Percentiles rank a stretch among this genome's conserved stretches.
Evolutionary conservation across 495 filamentous ascomycete genomes (phyloP).

Genomic region (Xylaria longipes): DNA sequence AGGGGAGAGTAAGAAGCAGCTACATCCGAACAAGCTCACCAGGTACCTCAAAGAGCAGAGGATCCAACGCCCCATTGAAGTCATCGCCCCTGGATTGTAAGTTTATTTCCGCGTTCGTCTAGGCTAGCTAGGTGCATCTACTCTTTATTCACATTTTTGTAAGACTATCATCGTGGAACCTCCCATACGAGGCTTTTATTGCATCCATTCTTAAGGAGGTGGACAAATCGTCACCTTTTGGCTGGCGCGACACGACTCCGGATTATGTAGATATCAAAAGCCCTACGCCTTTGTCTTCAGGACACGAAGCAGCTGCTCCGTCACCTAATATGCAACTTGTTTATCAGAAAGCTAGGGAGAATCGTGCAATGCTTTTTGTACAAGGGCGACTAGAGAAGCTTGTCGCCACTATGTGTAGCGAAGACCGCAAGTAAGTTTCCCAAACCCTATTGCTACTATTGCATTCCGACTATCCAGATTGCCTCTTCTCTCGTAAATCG

Average conservation of each 20-base stretch:
- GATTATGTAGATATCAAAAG: background rate
- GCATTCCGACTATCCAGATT: background rate
- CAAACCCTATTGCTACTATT: background rate
- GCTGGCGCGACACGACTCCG: background rate
- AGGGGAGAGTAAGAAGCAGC: background rate
- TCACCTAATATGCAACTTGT: slow-evolving; percentile 6
- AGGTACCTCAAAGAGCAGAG: background rate
- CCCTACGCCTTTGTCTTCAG: background rate
- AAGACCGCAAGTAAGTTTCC: background rate
- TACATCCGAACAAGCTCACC: background rate
- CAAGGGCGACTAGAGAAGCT: background rate
- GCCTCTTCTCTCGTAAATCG: background rate
- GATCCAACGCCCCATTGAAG: background rate
- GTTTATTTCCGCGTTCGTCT: background rate
- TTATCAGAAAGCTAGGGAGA: slow-evolving; percentile 3
- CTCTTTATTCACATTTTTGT: background rate
- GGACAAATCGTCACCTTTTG: background rate
- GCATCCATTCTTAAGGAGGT: background rate
- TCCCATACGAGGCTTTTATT: slow-evolving; percentile 5
- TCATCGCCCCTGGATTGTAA: background rate
- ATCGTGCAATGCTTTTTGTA: background rate
- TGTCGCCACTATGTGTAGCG: background rate
- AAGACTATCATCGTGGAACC: background rate
- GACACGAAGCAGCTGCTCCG: background rate
- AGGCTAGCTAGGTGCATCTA: background rate